Evolutionary conservation across 768 basidiomycete species (phyloP), one percentile per base, ranked within the genome.

Genomic region (Tylopilus rubrobrunneus): DNA sequence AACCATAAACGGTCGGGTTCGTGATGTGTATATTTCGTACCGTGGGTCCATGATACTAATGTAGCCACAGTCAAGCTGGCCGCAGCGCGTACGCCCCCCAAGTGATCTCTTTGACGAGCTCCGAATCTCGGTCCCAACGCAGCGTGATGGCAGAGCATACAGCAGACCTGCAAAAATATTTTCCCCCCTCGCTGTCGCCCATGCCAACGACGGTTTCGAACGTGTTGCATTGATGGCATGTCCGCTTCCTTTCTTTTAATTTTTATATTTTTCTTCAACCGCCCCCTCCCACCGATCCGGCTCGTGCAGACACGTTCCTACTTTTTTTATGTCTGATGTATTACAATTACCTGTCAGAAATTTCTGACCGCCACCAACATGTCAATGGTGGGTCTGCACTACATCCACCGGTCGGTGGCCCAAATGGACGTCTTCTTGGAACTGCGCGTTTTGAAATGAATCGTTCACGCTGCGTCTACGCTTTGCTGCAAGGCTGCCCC

Each of bases 341-440:
- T 62, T 50, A 41, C 53, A 42, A 49, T 42, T 48, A 53, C 47
- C 53, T 67, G 65, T 62, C 60, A 54, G 52, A 56, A 37, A 17
- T 45, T 44, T 52, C 46, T 29, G 56, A 36, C 57, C 49, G 44
- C 47, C 54, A 56, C 49, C 46, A 48, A 28, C 48, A 54, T 49
- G 63, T 56, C 54, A 34, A 48, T 47, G 56, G 7, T 31, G 29
- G 31, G 37, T 27, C 33, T 43, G 17, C 51, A 52, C 54, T 44
- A 49, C 49, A 34, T 51, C 51, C 52, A 53, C 51, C 41, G 33
- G 49, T 51, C 44, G 44, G 49, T 39, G 48, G 58, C 27, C 15
- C 41, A 47, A 41, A 55, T 45, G 37, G 47, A 44, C 25, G 10
- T 10, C 41, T 52, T 41, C 33, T 50, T 31, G 45, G 29, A 41